Conservation (phyloP, 2,329 filamentous ascomycete genomes). For the Cordyceps militaris region DNA sequence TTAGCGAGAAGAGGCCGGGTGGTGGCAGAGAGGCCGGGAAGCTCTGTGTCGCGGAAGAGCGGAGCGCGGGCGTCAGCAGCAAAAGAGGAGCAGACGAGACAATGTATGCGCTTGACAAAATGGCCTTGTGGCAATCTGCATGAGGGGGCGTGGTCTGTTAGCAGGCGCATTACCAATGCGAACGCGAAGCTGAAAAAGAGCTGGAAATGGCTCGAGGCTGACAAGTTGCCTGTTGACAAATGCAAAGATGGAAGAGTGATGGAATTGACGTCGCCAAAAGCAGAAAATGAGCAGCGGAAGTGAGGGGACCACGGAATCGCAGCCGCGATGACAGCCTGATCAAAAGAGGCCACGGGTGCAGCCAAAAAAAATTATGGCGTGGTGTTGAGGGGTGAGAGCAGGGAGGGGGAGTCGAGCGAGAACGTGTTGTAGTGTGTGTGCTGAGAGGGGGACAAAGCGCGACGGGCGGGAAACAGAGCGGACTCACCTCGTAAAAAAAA, state of each 20-base stretch:
- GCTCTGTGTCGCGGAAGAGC: background rate
- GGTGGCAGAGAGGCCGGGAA: background rate
- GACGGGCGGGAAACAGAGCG: background rate
- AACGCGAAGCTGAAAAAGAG: background rate
- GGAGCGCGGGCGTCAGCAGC: background rate
- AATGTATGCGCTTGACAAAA: background rate
- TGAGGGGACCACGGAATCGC: background rate
- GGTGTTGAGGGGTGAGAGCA: constrained; percentile 1
- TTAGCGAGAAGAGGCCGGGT: background rate
- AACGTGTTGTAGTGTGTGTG: background rate
- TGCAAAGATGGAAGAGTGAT: background rate
- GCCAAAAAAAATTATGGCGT: constrained; percentile 1
- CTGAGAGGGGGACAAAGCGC: background rate
- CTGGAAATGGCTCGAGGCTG: background rate
- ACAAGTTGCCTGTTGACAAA: background rate
- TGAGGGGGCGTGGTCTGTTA: background rate
- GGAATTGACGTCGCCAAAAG: background rate
- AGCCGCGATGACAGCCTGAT: background rate
- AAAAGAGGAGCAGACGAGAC: background rate
- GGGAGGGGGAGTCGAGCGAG: background rate
- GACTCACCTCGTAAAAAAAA: background rate
- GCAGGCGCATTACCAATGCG: constrained; percentile 7
- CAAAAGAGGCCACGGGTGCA: background rate
- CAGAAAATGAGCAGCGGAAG: background rate
- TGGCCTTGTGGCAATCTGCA: constrained; percentile 3